Evolutionary conservation across 2,329 filamentous ascomycete species (phyloP).

Genomic region (Trichoderma breve): DNA sequence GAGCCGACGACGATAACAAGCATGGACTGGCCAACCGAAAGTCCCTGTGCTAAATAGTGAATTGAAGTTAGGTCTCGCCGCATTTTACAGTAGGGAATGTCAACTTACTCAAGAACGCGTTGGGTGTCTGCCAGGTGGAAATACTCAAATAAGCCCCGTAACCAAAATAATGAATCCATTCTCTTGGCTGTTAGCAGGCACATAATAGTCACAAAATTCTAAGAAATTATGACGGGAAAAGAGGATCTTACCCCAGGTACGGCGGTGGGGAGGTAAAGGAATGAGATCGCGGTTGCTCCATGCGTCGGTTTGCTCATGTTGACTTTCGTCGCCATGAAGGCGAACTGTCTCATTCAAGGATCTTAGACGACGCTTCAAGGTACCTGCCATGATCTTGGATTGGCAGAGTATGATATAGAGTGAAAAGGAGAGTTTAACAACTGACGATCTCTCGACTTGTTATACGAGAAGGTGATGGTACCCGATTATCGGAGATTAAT

Average conservation of each 20-base stretch:
- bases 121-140: not conserved
- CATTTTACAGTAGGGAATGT: not conserved
- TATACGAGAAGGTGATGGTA: not conserved
- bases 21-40: not conserved
- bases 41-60: not conserved
- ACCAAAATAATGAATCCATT: not conserved
- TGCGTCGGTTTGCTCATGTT: not conserved
- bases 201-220: accelerated
- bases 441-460: not conserved
- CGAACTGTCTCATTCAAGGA: not conserved
- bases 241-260: not conserved
- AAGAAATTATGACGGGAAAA: not conserved
- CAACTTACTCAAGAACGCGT: not conserved
- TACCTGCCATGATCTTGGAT: not conserved
- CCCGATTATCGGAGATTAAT: not conserved
- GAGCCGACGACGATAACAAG: not conserved
- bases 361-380: not conserved
- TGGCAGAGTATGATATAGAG: not conserved
- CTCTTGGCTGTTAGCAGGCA: not conserved
- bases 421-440: not conserved
- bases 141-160: not conserved
- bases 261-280: not conserved
- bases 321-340: not conserved
- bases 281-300: not conserved
- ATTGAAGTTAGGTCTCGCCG: not conserved